Evolutionary conservation across 495 filamentous ascomycete genomes (phyloP).

Genomic region (Copromyces sp.): DNA sequence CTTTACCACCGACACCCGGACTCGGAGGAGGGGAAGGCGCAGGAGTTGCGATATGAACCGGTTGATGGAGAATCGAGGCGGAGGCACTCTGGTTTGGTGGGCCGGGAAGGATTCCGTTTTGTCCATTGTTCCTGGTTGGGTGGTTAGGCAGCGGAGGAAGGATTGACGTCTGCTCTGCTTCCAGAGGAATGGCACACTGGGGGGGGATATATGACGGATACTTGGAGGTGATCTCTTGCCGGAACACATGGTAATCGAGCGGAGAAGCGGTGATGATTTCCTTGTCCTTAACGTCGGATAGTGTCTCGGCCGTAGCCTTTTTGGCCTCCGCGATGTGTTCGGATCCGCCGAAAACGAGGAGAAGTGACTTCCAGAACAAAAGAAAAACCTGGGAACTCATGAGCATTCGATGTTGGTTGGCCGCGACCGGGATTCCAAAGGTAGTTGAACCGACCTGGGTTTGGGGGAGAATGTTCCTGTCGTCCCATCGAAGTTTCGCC

Average conservation of each 20-base stretch:
- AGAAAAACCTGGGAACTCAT: slow-evolving; percentile 47
- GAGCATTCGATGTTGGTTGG: slow-evolving; percentile 6
- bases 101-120: slow-evolving; percentile 37
- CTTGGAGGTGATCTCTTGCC: slow-evolving; percentile 97
- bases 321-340: slow-evolving; percentile 65
- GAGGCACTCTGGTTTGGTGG: slow-evolving; percentile 44
- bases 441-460: slow-evolving; percentile 15
- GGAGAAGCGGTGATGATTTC: slow-evolving; percentile 79
- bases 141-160: slow-evolving; percentile 75
- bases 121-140: slow-evolving; percentile 39
- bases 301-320: slow-evolving; percentile 43
- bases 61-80: slow-evolving; percentile 84
- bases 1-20: slow-evolving; percentile 81
- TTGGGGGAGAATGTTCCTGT: slow-evolving; percentile 35
- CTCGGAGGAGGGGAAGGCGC: slow-evolving; percentile 95
- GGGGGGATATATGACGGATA: slow-evolving; percentile 95
- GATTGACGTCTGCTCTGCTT: slow-evolving; percentile 82
- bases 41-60: slow-evolving; percentile 95
- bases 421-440: slow-evolving; percentile 6
- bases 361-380: slow-evolving; percentile 80
- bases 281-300: slow-evolving; percentile 31
- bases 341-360: slow-evolving; percentile 74
- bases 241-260: slow-evolving; percentile 89
- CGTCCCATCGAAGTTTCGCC: slow-evolving; percentile 79
- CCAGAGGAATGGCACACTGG: slow-evolving; percentile 69